Evolutionary conservation across 768 basidiomycete genomes (phyloP), one percentile per base, ranked within the genome.

Genomic region (Mycena vulgaris): DNA sequence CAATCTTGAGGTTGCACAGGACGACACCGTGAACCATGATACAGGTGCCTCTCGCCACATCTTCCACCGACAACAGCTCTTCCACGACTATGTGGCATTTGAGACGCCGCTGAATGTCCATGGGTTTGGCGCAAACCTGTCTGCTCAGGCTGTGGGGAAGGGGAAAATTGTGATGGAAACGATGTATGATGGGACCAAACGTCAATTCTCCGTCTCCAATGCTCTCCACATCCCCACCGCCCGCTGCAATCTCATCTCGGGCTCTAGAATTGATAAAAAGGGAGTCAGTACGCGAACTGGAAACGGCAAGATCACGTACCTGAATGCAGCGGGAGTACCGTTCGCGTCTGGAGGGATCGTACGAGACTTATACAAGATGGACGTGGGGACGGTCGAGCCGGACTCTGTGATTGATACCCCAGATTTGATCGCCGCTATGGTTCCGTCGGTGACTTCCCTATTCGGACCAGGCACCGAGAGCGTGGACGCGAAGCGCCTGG

Each of bases 21-120:
- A 59, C 63, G 47, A 64, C 60, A 19, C 51, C 1, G 51, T 69
- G 2, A n/a, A 65, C 39, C 59, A 65, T n/a, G 75, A 75, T 27
- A 69, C 74, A 0, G 74, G 75, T 0, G 75, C 75, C 2, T 47
- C 66, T 17, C 56, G 63, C 2, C 71, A 75, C 53, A 63, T 75
- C 31, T 63, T 66, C 60, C 27, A 60, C 28, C 28, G 63, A 16
- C 31, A 21, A 27, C 4, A 19, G 4, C 13, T 30, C 8, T 76
- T 76, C 62, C 62, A 59, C 4, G 33, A 62, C 17, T 75, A 45
- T 10, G 21, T 21, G 4, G 21, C 21, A 6, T n/a, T 45, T 45
- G 61, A 69, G 0, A 6, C 31, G 2, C 70, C 61, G 19, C 11
- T 73, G 33, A n/a, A 9, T 31, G 72, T 72, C 17, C 52, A 61